A percentile compares a stretch with the other conserved stretches of the same genome.
phyloP scores from a whole-genome alignment of 331 rosid species.

The Arachis monticola region DNA sequence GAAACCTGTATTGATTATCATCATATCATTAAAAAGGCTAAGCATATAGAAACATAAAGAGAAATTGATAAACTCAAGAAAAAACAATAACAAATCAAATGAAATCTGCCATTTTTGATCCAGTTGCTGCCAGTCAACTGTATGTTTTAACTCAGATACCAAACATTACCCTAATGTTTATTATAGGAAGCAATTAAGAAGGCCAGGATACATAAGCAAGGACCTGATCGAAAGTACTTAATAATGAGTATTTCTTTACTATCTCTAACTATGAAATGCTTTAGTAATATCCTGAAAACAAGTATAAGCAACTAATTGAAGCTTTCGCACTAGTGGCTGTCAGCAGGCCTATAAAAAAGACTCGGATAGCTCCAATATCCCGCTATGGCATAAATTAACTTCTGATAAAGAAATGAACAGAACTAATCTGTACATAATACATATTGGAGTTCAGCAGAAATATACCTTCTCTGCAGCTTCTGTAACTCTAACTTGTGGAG shows the following conservation, averaged over 20 bases:
- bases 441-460: constrained; percentile 31
- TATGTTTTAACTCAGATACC: not conserved
- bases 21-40: constrained; percentile 37
- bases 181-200: not conserved
- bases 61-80: not conserved
- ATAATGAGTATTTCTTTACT: not conserved
- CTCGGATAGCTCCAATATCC: not conserved
- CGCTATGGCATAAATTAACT: not conserved
- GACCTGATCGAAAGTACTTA: not conserved
- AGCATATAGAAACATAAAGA: constrained; percentile 6
- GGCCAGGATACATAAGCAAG: not conserved
- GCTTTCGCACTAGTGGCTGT: not conserved
- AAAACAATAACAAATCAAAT: constrained; percentile 29
- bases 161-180: not conserved
- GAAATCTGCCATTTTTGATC: constrained; percentile 4
- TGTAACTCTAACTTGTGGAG: constrained; percentile 56
- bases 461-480: constrained; percentile 96
- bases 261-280: not conserved
- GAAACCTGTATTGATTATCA: constrained; percentile 67
- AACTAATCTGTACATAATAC: constrained; percentile 26
- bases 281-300: not conserved
- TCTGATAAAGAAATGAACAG: constrained; percentile 15
- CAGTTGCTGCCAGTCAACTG: constrained; percentile 13
- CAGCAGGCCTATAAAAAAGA: constrained; percentile 17
- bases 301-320: constrained; percentile 1